Evolutionary conservation across 345 rosid species (phyloP).

Genomic region (Hibiscus syriacus): DNA sequence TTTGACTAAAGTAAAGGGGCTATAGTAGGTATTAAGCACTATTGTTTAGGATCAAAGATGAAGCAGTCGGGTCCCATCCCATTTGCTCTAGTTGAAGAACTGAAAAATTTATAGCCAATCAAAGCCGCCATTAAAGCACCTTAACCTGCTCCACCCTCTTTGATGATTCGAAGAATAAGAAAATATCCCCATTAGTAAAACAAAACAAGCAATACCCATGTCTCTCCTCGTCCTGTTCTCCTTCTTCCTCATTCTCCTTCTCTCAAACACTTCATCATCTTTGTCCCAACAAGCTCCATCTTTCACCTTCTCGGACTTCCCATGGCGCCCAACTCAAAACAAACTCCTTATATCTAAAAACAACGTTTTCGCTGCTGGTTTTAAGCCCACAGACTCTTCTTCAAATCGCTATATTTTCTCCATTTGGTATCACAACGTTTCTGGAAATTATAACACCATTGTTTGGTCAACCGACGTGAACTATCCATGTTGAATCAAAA

Average conservation of each 20-base stretch:
- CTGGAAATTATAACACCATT: not conserved
- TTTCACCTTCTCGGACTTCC: slow-evolving; percentile 30
- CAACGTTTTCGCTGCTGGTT: slow-evolving; percentile 52
- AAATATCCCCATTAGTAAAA: too few relatives aligned
- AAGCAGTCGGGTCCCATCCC: too few relatives aligned
- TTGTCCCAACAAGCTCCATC: slow-evolving; percentile 23
- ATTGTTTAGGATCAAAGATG: too few relatives aligned
- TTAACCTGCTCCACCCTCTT: too few relatives aligned
- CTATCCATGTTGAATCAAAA: too few relatives aligned
- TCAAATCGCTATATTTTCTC: slow-evolving; percentile 34
- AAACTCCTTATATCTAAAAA: slow-evolving; percentile 34
- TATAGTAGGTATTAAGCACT: too few relatives aligned
- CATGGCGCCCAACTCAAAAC: slow-evolving; percentile 38
- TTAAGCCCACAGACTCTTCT: slow-evolving; percentile 14
- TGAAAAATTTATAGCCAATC: too few relatives aligned
- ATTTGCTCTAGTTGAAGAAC: too few relatives aligned
- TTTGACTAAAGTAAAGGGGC: too few relatives aligned
- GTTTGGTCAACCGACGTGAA: slow-evolving; percentile 34
- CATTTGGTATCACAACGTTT: too few relatives aligned
- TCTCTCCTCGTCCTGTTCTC: slow-evolving; percentile 4
- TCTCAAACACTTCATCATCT: slow-evolving; percentile 14
- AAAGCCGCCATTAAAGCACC: too few relatives aligned
- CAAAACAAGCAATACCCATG: slow-evolving; percentile 24
- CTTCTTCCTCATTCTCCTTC: slow-evolving; percentile 14
- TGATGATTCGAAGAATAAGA: too few relatives aligned